Conservation (phyloP, 345 rosid species). For the Streptanthus diversifolius region DNA sequence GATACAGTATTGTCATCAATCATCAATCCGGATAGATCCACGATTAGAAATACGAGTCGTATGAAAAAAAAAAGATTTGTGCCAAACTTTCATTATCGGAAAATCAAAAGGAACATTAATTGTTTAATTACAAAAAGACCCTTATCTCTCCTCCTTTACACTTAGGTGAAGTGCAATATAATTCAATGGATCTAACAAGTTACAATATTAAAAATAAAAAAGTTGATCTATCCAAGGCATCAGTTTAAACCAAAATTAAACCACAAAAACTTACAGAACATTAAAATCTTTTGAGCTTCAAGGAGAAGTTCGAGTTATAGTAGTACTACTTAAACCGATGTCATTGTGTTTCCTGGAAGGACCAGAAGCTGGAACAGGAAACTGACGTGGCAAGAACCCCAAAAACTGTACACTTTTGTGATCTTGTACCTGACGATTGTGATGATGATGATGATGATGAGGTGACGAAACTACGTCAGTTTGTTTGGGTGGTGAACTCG, state of each 20-base stretch:
- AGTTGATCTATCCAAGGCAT: conserved; percentile 8
- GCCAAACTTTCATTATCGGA: background rate
- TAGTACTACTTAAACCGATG: conserved; percentile 51
- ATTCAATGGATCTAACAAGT: conserved; percentile 4
- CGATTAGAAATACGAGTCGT: background rate
- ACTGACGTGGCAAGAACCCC: conserved; percentile 71
- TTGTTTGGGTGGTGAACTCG: conserved; percentile 23
- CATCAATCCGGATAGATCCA: background rate
- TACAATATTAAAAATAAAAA: background rate
- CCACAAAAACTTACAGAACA: background rate
- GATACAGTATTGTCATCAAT: background rate
- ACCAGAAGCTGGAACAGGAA: conserved; percentile 80
- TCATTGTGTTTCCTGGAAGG: conserved; percentile 92
- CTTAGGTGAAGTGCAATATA: conserved; percentile 8
- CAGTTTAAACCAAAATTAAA: background rate
- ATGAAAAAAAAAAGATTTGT: background rate
- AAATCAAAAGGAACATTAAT: background rate
- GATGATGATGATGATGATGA: background rate
- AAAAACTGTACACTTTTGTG: conserved; percentile 44
- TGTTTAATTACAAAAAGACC: background rate
- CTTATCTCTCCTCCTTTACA: background rate
- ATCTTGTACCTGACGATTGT: conserved; percentile 9
- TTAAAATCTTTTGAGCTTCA: conserved; percentile 4
- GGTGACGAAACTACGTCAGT: conserved; percentile 26
- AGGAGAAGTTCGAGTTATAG: conserved; percentile 23